phyloP scores from a whole-genome alignment of 2,329 filamentous ascomycete species.

The Teratosphaeriaceae sp. region DNA sequence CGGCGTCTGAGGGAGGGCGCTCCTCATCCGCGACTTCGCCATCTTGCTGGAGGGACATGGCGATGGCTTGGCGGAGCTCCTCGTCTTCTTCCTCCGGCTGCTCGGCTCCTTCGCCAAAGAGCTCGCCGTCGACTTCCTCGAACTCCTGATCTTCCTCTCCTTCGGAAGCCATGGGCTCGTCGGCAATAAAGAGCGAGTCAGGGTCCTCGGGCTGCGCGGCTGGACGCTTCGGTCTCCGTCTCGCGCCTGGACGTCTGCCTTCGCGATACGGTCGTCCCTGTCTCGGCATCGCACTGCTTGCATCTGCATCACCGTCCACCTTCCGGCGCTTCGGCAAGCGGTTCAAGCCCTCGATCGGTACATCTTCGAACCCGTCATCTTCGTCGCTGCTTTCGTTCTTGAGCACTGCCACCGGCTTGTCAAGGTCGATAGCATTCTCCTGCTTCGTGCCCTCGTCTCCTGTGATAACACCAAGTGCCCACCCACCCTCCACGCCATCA shows the following conservation, averaged over 20 bases:
- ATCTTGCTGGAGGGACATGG: slow-evolving; percentile 63
- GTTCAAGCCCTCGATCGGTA: slow-evolving; percentile 85
- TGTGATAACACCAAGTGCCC: slow-evolving; percentile 86
- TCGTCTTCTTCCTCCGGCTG: slow-evolving; percentile 51
- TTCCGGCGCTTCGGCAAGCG: slow-evolving; percentile 60
- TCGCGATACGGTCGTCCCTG: slow-evolving; percentile 41
- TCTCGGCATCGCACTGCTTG: slow-evolving; percentile 37
- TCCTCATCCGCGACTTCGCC: slow-evolving; percentile 11
- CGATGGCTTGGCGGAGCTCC: slow-evolving; percentile 72
- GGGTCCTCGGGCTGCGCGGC: slow-evolving; percentile 31
- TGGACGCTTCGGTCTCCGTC: slow-evolving; percentile 15
- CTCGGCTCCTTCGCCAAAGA: slow-evolving; percentile 51
- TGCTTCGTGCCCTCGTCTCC: slow-evolving; percentile 68
- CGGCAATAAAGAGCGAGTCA: slow-evolving; percentile 51
- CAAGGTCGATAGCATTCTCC: slow-evolving; percentile 88
- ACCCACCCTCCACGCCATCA: slow-evolving; percentile 88
- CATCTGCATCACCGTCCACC: slow-evolving; percentile 17
- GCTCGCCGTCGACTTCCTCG: slow-evolving; percentile 43
- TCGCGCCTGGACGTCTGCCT: slow-evolving; percentile 18
- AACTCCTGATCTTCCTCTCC: slow-evolving; percentile 22
- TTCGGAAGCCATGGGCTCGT: slow-evolving; percentile 26
- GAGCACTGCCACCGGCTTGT: slow-evolving; percentile 49
- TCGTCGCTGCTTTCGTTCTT: slow-evolving; percentile 51
- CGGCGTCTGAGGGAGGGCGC: slow-evolving; percentile 5
- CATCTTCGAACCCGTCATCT: slow-evolving; percentile 79